phyloP scores from a whole-genome alignment of 2,329 filamentous ascomycete species.

The Sordariomycetes sp. region DNA sequence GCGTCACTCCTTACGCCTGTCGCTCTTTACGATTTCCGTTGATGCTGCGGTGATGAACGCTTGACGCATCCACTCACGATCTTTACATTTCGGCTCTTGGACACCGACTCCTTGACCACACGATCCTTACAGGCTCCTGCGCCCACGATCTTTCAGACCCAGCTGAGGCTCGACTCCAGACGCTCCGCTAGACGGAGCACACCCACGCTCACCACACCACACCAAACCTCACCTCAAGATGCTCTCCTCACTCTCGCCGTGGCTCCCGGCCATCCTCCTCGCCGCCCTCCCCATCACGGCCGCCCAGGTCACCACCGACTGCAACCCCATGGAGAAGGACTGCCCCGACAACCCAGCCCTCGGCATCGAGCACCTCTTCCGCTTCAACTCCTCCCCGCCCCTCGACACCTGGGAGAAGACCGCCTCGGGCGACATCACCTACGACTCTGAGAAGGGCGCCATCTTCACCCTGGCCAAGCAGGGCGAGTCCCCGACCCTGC shows the following conservation, averaged over 20 bases:
- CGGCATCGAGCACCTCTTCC: conserved; percentile 48
- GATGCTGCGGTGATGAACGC: background rate
- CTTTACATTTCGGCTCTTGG: background rate
- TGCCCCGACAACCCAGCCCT: conserved; percentile 67
- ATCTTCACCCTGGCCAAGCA: conserved; percentile 60
- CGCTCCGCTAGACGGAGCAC: background rate
- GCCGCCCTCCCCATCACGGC: conserved; percentile 32
- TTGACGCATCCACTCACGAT: background rate
- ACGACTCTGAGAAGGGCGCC: conserved; percentile 51
- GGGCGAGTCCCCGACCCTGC: conserved; percentile 68
- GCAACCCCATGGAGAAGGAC: conserved; percentile 62
- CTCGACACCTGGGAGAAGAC: conserved; percentile 58
- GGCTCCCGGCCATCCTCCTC: conserved; percentile 12
- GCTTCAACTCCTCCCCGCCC: conserved; percentile 53
- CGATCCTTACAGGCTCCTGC: background rate
- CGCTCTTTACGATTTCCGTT: background rate
- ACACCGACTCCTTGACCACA: background rate
- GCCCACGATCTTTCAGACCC: background rate
- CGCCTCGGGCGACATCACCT: conserved; percentile 49
- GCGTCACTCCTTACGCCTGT: background rate
- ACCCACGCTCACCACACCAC: background rate
- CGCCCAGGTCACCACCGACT: conserved; percentile 68
- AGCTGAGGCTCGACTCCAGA: background rate
- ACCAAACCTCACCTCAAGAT: background rate
- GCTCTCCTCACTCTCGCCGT: background rate